Base-by-base conservation (phyloP, 2,329 filamentous ascomycete species). In the Aspergillaceae sp. region DNA sequence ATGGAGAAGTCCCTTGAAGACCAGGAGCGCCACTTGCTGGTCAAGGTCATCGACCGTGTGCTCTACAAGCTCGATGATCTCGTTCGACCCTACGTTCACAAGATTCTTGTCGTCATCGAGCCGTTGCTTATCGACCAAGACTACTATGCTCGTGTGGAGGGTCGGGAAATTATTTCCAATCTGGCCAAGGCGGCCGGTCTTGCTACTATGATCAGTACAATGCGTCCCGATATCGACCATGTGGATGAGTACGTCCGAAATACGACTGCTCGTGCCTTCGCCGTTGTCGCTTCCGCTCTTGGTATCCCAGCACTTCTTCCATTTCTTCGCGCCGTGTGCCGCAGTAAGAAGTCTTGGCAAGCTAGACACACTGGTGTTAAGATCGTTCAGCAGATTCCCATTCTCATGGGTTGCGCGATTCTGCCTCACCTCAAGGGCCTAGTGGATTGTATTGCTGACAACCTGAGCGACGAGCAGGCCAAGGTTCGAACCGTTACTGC, bases 1-100 rank as follows among this genome's bases (percentile, higher is more conserved):
- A 98, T 98, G 92, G 92, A 98, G 70, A 96, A 95, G 71, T 92
- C 88, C 0, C 73, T 98, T 11, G 94, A 98, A 67, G 92, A 98
- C 53, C 92, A 98, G 67, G 92, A 98, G 67, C 90, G 92, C 44
- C 92, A 98, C 77, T 75, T 98, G 68, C 79, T 98, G 29, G 94
- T 98, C 73, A 98, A 98, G 73, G 94, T 98, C 59, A 97, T 98
- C 61, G 94, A 98, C 65, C 86, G 92, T 69, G 90, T 98, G 49
- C 80, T 98, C 5, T 98, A 97, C 78, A 98, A 98, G 73, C 81
- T 98, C 27, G 92, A 97, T 64, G 92, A 98, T 59, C 78, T 97
- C 54, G 92, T 98, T 45, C 82, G 92, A 36, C 92, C 92, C 26
- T 98, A 91, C 54, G 91, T 95, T 10, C 94, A 98, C 74, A 97